A percentile compares a stretch with the other conserved stretches of the same genome.
phyloP scores from a whole-genome alignment of 805 yeast genomes.

The Yamadazyma olivae region DNA sequence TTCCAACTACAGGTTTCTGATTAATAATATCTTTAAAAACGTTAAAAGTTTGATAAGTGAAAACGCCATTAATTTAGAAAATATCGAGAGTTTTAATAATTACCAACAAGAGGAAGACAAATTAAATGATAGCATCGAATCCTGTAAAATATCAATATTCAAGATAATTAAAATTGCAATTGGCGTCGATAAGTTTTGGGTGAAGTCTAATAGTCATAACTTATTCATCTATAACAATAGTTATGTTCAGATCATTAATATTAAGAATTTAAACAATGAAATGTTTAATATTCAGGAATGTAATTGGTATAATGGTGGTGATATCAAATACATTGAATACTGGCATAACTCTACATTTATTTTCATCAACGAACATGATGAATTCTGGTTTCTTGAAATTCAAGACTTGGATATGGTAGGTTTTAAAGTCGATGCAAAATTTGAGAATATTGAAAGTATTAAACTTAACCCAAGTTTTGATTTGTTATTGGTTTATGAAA shows the following conservation, averaged over 20 bases:
- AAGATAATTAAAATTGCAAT: constrained; percentile 33
- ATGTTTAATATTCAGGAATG: constrained; percentile 22
- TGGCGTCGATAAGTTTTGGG: constrained; percentile 31
- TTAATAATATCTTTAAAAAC: constrained; percentile 32
- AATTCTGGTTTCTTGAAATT: constrained; percentile 4
- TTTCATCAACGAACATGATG: constrained; percentile 17
- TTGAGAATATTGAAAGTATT: constrained; percentile 3
- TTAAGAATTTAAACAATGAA: constrained; percentile 27
- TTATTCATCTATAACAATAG: constrained; percentile 27
- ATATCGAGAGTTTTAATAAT: constrained; percentile 32
- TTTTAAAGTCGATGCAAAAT: constrained; percentile 9
- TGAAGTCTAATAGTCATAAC: constrained; percentile 37
- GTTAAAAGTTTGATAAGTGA: constrained; percentile 18
- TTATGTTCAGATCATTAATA: constrained; percentile 31
- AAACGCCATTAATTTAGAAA: constrained; percentile 23
- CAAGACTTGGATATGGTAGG: constrained; percentile 14
- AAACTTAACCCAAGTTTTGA: constrained; percentile 23
- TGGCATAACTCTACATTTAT: constrained; percentile 25
- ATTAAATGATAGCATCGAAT: constrained; percentile 24
- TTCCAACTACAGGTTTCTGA: constrained; percentile 22
- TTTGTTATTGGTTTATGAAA: constrained; percentile 13
- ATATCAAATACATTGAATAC: constrained; percentile 20
- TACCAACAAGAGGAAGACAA: constrained; percentile 27
- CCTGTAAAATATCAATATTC: constrained; percentile 24
- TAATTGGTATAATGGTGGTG: constrained; percentile 25